Base-by-base conservation (phyloP, 805 yeast species). In the Teunomyces kruisii region DNA sequence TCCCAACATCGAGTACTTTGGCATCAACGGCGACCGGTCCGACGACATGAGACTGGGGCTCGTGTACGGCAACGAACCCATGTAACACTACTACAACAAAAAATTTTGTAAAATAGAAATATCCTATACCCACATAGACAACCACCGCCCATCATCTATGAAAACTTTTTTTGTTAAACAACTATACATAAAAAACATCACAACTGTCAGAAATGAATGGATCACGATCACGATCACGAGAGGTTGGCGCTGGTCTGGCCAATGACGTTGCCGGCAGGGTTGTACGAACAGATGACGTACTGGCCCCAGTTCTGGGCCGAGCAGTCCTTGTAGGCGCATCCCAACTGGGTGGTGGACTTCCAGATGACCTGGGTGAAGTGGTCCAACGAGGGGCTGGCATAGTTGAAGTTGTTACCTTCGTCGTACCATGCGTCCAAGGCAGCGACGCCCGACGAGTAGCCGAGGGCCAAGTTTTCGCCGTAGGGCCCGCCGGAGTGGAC, bases 341-440 rank as follows among this genome's bases (percentile, higher is more conserved):
- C 96, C 12, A 88, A 45, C 51, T 72, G 62, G 8, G 81, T 72
- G 26, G 88, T 70, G 22, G 68, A 62, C 51, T 73, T 76, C 96
- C 96, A 88, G 27, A 88, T 79, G 38, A 88, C 69, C 62, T 86
- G 94, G 15, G 95, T 86, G 67, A 86, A 88, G 65, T 88, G 96
- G 53, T 70, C 65, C 45, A 67, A 72, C 38, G 65, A 55, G 38
- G 75, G 72, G 40, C 67, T 54, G 44, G 54, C 28, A 53, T 51
- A 51, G 46, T 43, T 42, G 48, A 47, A 64, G 38, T 52, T 46
- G 36, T 54, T 45, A 42, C 71, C 72, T 56, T 70, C 75, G 35
- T 49, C 60, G 56, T 70, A 70, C 76, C 76, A 71, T 14, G 73
- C 74, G 10, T 55, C 48, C 6, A 68, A 56, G 7, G 74, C 74